Evolutionary conservation across 176 grass and related monocot species (phyloP).

Genomic region (Hordeum vulgare): MorexV3_pseudomolecules_assembly NC_058523.1:46390183-46390682

Average conservation of each 20-base stretch:
- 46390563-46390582: background rate
- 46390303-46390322: slow-evolving; percentile 92
- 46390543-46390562: background rate
- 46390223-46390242: slow-evolving; percentile 16
- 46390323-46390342: slow-evolving; percentile 70
- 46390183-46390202: slow-evolving; percentile 89
- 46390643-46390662: slow-evolving; percentile 75
- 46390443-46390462: slow-evolving; percentile 76
- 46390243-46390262: slow-evolving; percentile 20
- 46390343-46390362: slow-evolving; percentile 70
- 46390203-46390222: slow-evolving; percentile 96
- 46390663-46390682: slow-evolving; percentile 96
- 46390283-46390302: slow-evolving; percentile 50
- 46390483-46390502: slow-evolving; percentile 90
- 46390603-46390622: slow-evolving; percentile 62
- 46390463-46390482: slow-evolving; percentile 98
- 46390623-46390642: slow-evolving; percentile 72
- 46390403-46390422: slow-evolving; percentile 1
- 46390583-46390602: background rate
- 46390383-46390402: slow-evolving; percentile 5
- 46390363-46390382: slow-evolving; percentile 18
- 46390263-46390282: background rate
- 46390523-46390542: slow-evolving; percentile 33
- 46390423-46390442: background rate
- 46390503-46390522: slow-evolving; percentile 96